Evolutionary conservation across 2,329 filamentous ascomycete species (phyloP).

Genomic region (Fusarium concolor): DNA sequence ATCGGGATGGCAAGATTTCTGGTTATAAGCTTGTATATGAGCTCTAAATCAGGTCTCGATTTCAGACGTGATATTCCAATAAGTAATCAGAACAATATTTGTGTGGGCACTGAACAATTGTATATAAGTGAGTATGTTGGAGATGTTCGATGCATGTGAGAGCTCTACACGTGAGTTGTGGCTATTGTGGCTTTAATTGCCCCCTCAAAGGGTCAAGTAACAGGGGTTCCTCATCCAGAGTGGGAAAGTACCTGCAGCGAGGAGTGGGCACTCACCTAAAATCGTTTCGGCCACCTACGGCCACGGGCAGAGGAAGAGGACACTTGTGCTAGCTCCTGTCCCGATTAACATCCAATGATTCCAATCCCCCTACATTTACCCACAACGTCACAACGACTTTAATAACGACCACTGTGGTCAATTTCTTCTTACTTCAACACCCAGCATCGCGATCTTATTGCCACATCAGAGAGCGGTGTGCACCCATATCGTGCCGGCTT

Average conservation of each 20-base stretch:
- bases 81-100: too few species aligned
- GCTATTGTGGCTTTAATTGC: conserved; percentile 25
- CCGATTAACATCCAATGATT: conserved; percentile 30
- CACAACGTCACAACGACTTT: conserved; percentile 42
- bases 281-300: conserved; percentile 25
- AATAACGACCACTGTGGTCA: conserved; percentile 38
- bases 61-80: neutral
- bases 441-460: conserved; percentile 20
- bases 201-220: conserved; percentile 18
- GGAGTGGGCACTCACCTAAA: conserved; percentile 41
- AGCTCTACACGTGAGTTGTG: neutral
- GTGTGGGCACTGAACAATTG: neutral
- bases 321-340: conserved; percentile 47
- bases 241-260: conserved; percentile 39
- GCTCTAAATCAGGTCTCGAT: neutral
- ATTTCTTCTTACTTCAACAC: conserved; percentile 14
- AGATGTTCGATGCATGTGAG: neutral
- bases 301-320: conserved; percentile 40
- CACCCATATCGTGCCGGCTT: conserved; percentile 34
- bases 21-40: conserved; percentile 56
- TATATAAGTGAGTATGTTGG: neutral
- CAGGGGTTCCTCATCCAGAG: conserved; percentile 10
- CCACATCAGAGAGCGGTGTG: conserved; percentile 39
- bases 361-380: conserved; percentile 41
- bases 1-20: conserved; percentile 54